A percentile compares a stretch with the other conserved stretches of the same genome.
phyloP scores from a whole-genome alignment of 805 yeast species.

The Metschnikowia sp. region DNA sequence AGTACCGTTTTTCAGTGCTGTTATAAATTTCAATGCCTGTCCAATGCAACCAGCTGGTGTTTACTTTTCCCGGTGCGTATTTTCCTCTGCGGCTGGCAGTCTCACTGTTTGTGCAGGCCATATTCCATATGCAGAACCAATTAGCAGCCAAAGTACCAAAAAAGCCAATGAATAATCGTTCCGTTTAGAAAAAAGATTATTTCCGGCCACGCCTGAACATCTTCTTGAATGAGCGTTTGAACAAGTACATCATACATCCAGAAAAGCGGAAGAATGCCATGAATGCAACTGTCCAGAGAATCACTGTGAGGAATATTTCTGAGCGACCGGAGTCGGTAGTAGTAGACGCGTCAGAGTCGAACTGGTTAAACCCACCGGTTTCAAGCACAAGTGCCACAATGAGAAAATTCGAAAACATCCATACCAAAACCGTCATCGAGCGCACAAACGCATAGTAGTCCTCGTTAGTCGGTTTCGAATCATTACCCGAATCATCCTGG shows the following conservation, averaged over 20 bases:
- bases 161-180: neutral
- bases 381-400: conserved; percentile 41
- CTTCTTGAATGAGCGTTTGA: conserved; percentile 29
- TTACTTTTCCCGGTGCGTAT: conserved; percentile 1
- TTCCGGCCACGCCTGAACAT: conserved; percentile 18
- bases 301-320: conserved; percentile 45
- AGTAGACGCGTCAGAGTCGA: conserved; percentile 23
- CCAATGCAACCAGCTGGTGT: conserved; percentile 2
- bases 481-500: conserved; percentile 27
- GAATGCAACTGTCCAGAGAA: conserved; percentile 61
- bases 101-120: too few relatives aligned
- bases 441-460: conserved; percentile 46
- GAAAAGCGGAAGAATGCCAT: conserved; percentile 55
- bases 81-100: too few relatives aligned
- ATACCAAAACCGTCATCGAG: conserved; percentile 44
- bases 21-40: too few relatives aligned
- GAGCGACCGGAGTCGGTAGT: conserved; percentile 33
- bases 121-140: too few relatives aligned
- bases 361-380: conserved; percentile 44
- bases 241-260: conserved; percentile 51
- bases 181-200: too few relatives aligned
- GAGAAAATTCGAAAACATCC: conserved; percentile 44
- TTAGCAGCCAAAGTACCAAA: too few relatives aligned
- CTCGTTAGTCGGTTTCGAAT: conserved; percentile 32
- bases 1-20: too few relatives aligned